Conservation (phyloP, 129 eudicot genomes). For the Rutidosis leptorrhynchoides region DNA sequence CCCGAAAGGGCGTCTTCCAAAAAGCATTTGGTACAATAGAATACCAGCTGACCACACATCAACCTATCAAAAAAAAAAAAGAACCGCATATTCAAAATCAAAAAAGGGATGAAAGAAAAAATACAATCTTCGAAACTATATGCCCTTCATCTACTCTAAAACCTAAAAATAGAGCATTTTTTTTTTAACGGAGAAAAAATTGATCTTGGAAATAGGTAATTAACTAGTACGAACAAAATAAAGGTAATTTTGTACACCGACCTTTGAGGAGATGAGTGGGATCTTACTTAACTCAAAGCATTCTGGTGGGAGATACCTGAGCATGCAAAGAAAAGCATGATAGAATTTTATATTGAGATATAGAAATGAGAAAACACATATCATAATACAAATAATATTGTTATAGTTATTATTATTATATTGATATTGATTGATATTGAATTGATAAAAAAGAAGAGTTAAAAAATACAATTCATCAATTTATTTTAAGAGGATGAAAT, state of each 20-base stretch:
- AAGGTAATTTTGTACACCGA: conserved; percentile 18
- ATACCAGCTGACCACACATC: conserved; percentile 99
- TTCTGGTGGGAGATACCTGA: conserved; percentile 98
- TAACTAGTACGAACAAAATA: conserved; percentile 12
- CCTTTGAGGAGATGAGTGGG: conserved; percentile 97
- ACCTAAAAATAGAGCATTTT: background rate
- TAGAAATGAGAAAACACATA: too few relatives aligned
- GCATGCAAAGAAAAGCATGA: conserved; percentile 15
- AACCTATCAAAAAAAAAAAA: conserved; percentile 48
- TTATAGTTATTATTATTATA: too few relatives aligned
- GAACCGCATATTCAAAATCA: background rate
- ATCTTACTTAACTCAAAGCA: conserved; percentile 93
- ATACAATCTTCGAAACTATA: background rate
- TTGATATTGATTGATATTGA: too few relatives aligned
- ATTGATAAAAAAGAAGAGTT: background rate
- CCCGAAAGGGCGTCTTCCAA: conserved; percentile 96
- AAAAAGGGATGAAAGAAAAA: background rate
- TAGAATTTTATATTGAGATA: too few relatives aligned
- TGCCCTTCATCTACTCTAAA: background rate
- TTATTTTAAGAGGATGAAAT: background rate
- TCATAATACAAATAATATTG: background rate
- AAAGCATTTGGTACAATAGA: conserved; percentile 89
- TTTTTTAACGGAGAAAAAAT: background rate
- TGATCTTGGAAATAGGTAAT: background rate
- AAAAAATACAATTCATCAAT: background rate